Percentiles rank a stretch among this genome's conserved stretches.
Evolutionary conservation across 2,329 filamentous ascomycete species (phyloP).

Genomic region (Chaetothyriales sp.): DNA sequence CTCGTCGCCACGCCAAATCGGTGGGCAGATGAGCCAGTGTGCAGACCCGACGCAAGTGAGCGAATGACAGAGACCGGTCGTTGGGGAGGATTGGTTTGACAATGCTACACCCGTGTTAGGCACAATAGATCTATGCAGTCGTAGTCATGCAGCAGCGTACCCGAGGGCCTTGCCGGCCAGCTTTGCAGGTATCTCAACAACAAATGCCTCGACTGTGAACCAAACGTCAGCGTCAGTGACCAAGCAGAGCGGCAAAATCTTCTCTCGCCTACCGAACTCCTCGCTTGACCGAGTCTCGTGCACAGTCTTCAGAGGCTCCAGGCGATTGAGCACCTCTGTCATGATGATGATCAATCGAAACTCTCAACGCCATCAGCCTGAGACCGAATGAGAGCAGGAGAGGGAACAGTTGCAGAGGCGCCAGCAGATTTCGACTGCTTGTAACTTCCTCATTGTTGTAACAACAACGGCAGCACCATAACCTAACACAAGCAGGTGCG

Average conservation of each 20-base stretch:
- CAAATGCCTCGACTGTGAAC: conserved; percentile 26
- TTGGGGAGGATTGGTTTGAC: conserved; percentile 25
- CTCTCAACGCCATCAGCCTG: neutral
- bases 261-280: conserved; percentile 24
- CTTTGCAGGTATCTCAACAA: conserved; percentile 30
- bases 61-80: conserved; percentile 22
- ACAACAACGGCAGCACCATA: neutral
- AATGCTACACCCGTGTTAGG: conserved; percentile 6
- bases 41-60: conserved; percentile 17
- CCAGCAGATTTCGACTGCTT: neutral
- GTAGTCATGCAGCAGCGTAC: conserved; percentile 18
- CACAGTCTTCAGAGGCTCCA: conserved; percentile 28
- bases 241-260: conserved; percentile 1
- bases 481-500: neutral
- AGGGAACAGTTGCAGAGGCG: neutral
- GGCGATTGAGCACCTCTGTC: conserved; percentile 9
- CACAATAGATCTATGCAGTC: neutral
- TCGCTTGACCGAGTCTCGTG: conserved; percentile 28
- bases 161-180: conserved; percentile 30
- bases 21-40: conserved; percentile 13
- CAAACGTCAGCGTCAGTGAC: conserved; percentile 9
- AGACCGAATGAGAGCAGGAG: neutral
- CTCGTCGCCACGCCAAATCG: conserved; percentile 17
- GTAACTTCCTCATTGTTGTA: neutral
- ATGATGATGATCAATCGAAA: conserved; percentile 6